Evolutionary conservation across 2,329 filamentous ascomycete genomes (phyloP), one percentile per base, ranked within the genome.

Genomic region (Cadophora sp.): DNA sequence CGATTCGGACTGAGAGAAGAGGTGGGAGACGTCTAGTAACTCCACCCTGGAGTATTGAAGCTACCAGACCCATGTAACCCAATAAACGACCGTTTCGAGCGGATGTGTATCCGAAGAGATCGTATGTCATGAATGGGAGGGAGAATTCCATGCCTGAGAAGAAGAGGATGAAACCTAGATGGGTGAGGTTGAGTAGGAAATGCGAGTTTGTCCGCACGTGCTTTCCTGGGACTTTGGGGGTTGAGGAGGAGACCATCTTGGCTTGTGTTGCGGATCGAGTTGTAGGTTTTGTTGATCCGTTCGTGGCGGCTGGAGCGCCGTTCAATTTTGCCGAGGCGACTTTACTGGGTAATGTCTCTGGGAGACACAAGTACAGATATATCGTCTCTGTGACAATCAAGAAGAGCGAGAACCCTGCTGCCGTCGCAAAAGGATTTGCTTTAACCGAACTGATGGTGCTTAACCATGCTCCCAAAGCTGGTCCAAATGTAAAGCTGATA

Each of bases 111-210:
- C 87, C 86, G 79, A 98, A 98, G 53, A 99, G 87, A 62, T 97
- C 95, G 75, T 96, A 97, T 0, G 95, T 98, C 88, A 99, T 94
- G 79, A 99, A 99, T 0, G 96, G 94, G 3, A 99, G 86, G 0
- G 94, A 97, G 79, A 97, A 98, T 78, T 99, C 96, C 91, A 99
- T 95, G 68, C 96, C 96, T 1, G 93, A 97, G 81, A 99, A 99
- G 80, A 97, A 97, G 14, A 99, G 88, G 67, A 99, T 89, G 79
- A 99, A 99, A 56, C 90, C 81, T 76, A 98, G 91, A 79, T 99
- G 96, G 0, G 93, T 89, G 1, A 90, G 81, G 77, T 97, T 97
- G 56, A 99, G 88, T 14, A 97, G 78, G 36, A 87, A 81, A 72
- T 96, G 93, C 3, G 91, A 93, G 80, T 98, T 98, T 3, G 93